These are phyloP conservation scores for Papiliotrema laurentii DNA, from an alignment of 1,284 basidiomycete genomes.

Conservation along the genomic window DNA sequence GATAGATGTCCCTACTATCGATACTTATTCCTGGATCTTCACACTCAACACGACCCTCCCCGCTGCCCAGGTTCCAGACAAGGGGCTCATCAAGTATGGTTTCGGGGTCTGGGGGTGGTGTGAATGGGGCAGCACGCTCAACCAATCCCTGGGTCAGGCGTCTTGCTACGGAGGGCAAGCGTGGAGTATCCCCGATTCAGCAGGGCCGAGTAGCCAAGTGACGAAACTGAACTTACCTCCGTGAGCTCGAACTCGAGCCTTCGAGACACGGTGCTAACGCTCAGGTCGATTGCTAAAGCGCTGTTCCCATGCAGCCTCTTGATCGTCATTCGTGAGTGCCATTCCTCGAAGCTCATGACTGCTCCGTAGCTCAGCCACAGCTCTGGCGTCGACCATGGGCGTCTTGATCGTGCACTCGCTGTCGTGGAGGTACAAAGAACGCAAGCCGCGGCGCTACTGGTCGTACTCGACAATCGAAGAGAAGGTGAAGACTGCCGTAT, in stretches of 20 bases:
- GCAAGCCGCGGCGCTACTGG: no score
- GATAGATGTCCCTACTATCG: not conserved
- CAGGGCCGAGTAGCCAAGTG: not conserved
- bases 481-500: no score
- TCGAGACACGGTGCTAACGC: not conserved
- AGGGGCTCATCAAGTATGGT: slow-evolving; percentile 3
- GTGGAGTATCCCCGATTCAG: slow-evolving; percentile 1
- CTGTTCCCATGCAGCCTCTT: not conserved
- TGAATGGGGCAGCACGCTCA: not conserved
- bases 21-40: slow-evolving; percentile 2
- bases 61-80: not conserved
- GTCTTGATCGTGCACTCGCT: no score
- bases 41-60: slow-evolving; percentile 3
- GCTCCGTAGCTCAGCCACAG: not conserved
- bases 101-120: slow-evolving; percentile 13
- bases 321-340: not conserved
- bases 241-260: not conserved
- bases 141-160: not conserved
- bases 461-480: no score
- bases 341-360: not conserved
- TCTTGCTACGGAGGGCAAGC: slow-evolving; percentile 1
- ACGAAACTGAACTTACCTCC: not conserved
- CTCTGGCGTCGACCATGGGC: not conserved
- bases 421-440: no score
- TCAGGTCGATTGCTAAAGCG: not conserved